These are phyloP conservation scores for Flagelloscypha sp. DNA, from an alignment of 768 basidiomycete genomes.

Conservation along the genomic window DNA sequence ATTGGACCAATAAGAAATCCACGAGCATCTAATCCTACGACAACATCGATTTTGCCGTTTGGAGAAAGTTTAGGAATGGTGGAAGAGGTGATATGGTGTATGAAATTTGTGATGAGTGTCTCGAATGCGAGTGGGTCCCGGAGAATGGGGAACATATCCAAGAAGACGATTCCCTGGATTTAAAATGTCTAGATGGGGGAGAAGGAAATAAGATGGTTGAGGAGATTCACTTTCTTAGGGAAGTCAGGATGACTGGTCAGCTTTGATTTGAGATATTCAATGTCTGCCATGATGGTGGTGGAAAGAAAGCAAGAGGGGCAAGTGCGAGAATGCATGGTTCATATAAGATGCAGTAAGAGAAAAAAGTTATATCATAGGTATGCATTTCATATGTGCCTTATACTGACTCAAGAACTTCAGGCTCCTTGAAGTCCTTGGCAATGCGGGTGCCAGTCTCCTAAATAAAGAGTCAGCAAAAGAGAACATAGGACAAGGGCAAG, in stretches of 20 bases:
- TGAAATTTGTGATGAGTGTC: conserved; percentile 80
- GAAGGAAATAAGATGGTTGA: background rate
- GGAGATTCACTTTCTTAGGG: conserved; percentile 69
- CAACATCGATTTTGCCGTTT: conserved; percentile 72
- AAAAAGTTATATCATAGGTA: conserved; percentile 4
- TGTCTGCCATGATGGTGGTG: conserved; percentile 54
- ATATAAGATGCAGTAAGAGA: conserved; percentile 3
- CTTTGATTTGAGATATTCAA: conserved; percentile 57
- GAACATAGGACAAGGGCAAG: conserved; percentile 2
- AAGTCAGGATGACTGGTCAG: conserved; percentile 67
- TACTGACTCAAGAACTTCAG: conserved; percentile 86
- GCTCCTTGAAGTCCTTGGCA: conserved; percentile 96
- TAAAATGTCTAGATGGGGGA: conserved; percentile 2
- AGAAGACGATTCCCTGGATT: conserved; percentile 76
- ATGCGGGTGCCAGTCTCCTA: conserved; percentile 94
- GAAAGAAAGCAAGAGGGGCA: conserved; percentile 9
- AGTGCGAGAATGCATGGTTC: conserved; percentile 10
- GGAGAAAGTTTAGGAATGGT: conserved; percentile 57
- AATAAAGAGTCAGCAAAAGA: conserved; percentile 9
- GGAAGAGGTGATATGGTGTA: conserved; percentile 76
- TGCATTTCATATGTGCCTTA: too few relatives aligned
- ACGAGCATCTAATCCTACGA: conserved; percentile 92
- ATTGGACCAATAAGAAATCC: conserved; percentile 94
- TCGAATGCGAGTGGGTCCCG: conserved; percentile 82
- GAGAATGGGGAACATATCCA: conserved; percentile 93